Base-by-base conservation (phyloP, 345 rosid genomes). In the Noccaea caerulescens region DNA sequence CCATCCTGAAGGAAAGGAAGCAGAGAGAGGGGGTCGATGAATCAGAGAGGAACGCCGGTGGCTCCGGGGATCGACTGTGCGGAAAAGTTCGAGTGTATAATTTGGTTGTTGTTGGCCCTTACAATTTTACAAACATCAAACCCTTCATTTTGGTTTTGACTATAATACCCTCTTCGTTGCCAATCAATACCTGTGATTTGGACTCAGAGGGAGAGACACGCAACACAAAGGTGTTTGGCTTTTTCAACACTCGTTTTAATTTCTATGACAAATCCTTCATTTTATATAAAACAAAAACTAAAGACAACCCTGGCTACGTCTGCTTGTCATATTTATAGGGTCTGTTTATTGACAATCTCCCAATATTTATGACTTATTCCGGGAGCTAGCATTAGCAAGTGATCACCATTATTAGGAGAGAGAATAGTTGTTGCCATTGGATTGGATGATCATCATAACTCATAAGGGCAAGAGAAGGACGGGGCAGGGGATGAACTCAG, bases 401-500 rank as follows among this genome's bases (percentile, higher is more conserved):
- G 20, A 18, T 18, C 20, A 18, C 20, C 20, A 18, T 18, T 18
- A 18, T 18, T 18, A 18, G 20, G 20, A 2, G 30, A 27, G 30
- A 3, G 4, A 27, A 3, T 27, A 18, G 14, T 11, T 41, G 44
- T 41, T 27, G 30, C 3, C 3, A 27, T 27, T 27, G 30, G 3
- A 27, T 27, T 27, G 14, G 45, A 37, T 36, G 45, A 37, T 36
- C 45, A 39, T 36, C n/a, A 37, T 10, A 7, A 30, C 5, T 53
- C 76, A 92, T 60, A 93, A 76, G 54, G 99, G 99, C 63, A 93
- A 77, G 36, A 93, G 95, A 3, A 93, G 80, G 76, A 93, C 90
- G 0, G 98, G 94, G 75, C 98, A 93, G 11, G 98, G 98, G 71
- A 91, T 81, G 77, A 93, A 93, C 82, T 93, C 98, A 13, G 92